These are phyloP conservation scores for Ceriops tagal DNA, from an alignment of 345 rosid species.

Conservation along the genomic window DNA sequence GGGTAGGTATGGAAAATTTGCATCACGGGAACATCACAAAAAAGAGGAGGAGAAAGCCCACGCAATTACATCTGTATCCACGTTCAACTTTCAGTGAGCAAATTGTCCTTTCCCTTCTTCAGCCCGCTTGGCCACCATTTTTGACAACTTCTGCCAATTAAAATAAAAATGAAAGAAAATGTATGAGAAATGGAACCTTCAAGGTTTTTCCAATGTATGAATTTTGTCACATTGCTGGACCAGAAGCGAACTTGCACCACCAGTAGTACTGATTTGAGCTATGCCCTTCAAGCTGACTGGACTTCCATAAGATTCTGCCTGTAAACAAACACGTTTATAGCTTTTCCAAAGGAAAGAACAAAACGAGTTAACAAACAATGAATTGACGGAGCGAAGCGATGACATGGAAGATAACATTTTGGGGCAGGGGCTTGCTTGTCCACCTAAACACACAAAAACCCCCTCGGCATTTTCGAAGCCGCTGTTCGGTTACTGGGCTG, in stretches of 20 bases:
- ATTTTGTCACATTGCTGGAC: slow-evolving; percentile 85
- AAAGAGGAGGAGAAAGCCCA: slow-evolving; percentile 9
- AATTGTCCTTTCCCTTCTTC: slow-evolving; percentile 83
- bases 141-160: slow-evolving; percentile 63
- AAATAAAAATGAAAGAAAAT: background rate
- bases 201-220: slow-evolving; percentile 45
- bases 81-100: slow-evolving; percentile 32
- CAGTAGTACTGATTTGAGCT: slow-evolving; percentile 90
- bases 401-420: too few species aligned
- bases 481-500: too few species aligned
- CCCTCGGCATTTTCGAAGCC: too few species aligned
- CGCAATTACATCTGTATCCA: slow-evolving; percentile 8
- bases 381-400: too few species aligned
- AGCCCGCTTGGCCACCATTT: slow-evolving; percentile 81
- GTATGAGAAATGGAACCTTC: background rate
- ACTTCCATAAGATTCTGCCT: slow-evolving; percentile 94
- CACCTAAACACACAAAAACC: too few species aligned
- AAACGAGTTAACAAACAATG: too few species aligned
- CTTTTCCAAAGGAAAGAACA: slow-evolving; percentile 5
- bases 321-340: slow-evolving; percentile 12
- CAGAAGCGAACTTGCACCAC: slow-evolving; percentile 71
- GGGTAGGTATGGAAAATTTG: background rate
- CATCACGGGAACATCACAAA: slow-evolving; percentile 13
- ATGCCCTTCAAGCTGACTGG: slow-evolving; percentile 84
- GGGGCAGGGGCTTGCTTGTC: too few species aligned